These are phyloP conservation scores for Penicillium cataractarum DNA, from an alignment of 495 filamentous ascomycete genomes.

Conservation along the genomic window DNA sequence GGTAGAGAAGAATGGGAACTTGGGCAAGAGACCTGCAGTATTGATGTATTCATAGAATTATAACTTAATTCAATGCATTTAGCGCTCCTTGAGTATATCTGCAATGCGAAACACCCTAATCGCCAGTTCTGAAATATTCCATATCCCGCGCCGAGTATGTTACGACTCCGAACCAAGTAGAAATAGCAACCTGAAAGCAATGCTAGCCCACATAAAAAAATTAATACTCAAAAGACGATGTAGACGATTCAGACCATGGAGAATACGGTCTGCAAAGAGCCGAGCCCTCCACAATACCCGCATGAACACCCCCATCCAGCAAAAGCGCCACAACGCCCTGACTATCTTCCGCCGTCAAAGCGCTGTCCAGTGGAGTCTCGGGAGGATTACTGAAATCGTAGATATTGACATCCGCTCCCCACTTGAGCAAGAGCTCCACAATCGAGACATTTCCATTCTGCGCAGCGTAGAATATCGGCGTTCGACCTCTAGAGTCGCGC, in stretches of 20 bases:
- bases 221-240: background rate
- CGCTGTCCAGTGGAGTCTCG: background rate
- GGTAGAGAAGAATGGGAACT: background rate
- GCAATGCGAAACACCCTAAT: background rate
- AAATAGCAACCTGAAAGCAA: background rate
- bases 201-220: background rate
- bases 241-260: background rate
- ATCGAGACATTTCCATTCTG: background rate
- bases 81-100: background rate
- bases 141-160: background rate
- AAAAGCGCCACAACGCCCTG: background rate
- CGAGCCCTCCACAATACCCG: background rate
- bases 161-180: background rate
- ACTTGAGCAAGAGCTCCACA: background rate
- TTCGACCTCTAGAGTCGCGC: background rate
- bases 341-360: background rate
- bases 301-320: background rate
- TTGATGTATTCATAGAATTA: background rate
- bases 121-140: background rate
- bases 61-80: background rate
- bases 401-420: background rate
- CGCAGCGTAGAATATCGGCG: background rate
- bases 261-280: background rate
- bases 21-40: background rate
- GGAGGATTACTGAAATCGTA: background rate